Base-by-base conservation (phyloP, 108 stramenopile genomes). In the Stephanodiscus minutulus region DNA sequence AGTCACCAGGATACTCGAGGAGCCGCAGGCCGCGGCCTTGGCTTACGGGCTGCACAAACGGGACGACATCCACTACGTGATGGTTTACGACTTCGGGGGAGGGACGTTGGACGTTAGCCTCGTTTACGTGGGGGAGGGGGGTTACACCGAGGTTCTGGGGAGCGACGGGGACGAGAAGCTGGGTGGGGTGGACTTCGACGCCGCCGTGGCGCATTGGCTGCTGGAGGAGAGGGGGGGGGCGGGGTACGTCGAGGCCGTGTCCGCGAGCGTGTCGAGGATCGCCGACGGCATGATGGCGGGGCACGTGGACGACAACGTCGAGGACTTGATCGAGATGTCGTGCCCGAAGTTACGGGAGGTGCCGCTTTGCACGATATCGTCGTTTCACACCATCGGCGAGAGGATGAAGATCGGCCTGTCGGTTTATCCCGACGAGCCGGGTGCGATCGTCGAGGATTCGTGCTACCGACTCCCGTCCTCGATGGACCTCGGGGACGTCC, bases 31-130 rank as follows among this genome's bases (percentile, higher is more conserved):
- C 10, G 98, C 98, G 28, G 98, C 98, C 18, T 73, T 98, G 68
- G 98, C 98, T 7, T 98, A 98, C 64, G 97, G 96, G 8, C 80
- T 98, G 65, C 92, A 98, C 67, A 93, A 88, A 65, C 96, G 97
- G 47, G 83, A 86, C 22, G 87, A 95, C 57, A 95, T 98, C 5
- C 90, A 98, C 73, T 91, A 95, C 81, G 96, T 98, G 47, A 76
- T 98, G 53, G 98, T 98, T 6, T 98, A 97, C 82, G 98, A 98
- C 68, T 97, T 98, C 82, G 98, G 97, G 25, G 98, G 98, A 31
- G 98, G 98, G 21, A 98, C 98, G 7, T 82, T 98, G 39, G 98
- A 98, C 79, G 91, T 98, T 58, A 92, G 91, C 11, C 47, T 98
- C 5, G 56, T 98, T 43, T 96, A 95, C 64, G 91, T 98, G 24